Conservation (phyloP, 2,329 filamentous ascomycete genomes). For the Geoglossum cookeanum region DNA sequence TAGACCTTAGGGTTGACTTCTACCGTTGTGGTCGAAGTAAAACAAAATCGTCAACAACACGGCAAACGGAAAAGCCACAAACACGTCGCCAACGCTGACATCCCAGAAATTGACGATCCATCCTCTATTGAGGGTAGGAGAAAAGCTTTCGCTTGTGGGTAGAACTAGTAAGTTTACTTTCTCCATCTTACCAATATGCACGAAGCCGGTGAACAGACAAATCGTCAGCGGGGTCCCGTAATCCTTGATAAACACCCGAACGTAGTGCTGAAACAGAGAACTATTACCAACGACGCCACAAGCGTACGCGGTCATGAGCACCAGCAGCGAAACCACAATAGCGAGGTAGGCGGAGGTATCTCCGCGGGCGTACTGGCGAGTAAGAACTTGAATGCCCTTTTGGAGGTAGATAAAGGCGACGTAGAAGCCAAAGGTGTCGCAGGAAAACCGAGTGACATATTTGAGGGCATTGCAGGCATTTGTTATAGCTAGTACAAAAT, state of each 20-base stretch:
- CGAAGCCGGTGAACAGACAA: conserved; percentile 78
- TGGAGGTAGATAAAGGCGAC: conserved; percentile 84
- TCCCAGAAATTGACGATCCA: conserved; percentile 79
- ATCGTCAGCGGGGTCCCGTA: conserved; percentile 72
- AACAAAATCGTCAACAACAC: conserved; percentile 68
- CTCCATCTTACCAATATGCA: conserved; percentile 70
- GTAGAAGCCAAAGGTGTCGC: conserved; percentile 88
- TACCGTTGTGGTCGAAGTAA: conserved; percentile 73
- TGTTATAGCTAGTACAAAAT: conserved; percentile 65
- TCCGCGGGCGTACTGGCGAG: conserved; percentile 45
- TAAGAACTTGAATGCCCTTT: conserved; percentile 74
- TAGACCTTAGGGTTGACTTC: neutral
- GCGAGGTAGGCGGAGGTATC: conserved; percentile 56
- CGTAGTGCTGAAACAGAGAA: conserved; percentile 51
- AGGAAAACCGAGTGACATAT: conserved; percentile 80
- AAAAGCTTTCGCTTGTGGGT: conserved; percentile 60
- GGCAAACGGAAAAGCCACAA: conserved; percentile 74
- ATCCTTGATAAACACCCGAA: conserved; percentile 72
- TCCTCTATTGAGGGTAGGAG: conserved; percentile 49
- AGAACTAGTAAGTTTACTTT: conserved; percentile 48
- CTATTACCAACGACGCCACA: conserved; percentile 54
- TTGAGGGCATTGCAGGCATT: conserved; percentile 79
- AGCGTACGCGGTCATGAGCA: conserved; percentile 57
- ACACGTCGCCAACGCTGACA: conserved; percentile 50
- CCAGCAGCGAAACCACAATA: conserved; percentile 54